Evolutionary conservation across 352 stramenopile species (phyloP).

Genomic region (Globisporangium nagaii): DNA sequence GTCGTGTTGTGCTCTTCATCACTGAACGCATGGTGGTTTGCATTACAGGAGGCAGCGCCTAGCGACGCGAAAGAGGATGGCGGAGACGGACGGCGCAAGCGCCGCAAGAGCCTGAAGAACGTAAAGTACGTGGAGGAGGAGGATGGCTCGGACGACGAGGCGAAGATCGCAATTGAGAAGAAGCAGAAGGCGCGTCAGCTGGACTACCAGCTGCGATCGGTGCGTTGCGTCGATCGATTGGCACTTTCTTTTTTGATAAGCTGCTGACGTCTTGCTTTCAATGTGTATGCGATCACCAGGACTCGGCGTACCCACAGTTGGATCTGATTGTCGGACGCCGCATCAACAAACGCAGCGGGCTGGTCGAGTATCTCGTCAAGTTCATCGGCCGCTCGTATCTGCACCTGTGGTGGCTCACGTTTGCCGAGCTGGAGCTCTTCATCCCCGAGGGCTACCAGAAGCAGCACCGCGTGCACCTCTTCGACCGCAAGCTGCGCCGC

Average conservation of each 20-base stretch:
- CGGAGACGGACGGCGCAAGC: conserved; percentile 22
- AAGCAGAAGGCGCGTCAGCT: conserved; percentile 69
- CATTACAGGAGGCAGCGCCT: background rate
- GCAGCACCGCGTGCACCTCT: conserved; percentile 77
- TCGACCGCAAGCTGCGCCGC: conserved; percentile 75
- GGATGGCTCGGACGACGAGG: conserved; percentile 67
- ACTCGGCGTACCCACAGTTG: conserved; percentile 59
- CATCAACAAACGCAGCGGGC: conserved; percentile 64
- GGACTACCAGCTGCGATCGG: conserved; percentile 58
- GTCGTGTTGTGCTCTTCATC: no score
- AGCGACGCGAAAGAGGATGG: background rate
- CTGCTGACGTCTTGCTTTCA: background rate
- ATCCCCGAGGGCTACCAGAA: conserved; percentile 83
- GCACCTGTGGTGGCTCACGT: conserved; percentile 86
- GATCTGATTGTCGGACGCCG: conserved; percentile 83
- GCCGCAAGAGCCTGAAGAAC: conserved; percentile 40
- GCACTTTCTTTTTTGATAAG: background rate
- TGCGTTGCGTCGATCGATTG: conserved; percentile 15
- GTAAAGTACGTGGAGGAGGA: conserved; percentile 75
- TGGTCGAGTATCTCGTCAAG: conserved; percentile 85
- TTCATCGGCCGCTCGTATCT: conserved; percentile 84
- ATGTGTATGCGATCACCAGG: conserved; percentile 22
- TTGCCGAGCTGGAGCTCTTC: conserved; percentile 82
- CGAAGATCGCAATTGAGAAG: conserved; percentile 43
- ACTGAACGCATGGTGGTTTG: no score